Evolutionary conservation across 2,329 filamentous ascomycete species (phyloP), one percentile per base, ranked within the genome.

Genomic region (Clathrospora elynae): DNA sequence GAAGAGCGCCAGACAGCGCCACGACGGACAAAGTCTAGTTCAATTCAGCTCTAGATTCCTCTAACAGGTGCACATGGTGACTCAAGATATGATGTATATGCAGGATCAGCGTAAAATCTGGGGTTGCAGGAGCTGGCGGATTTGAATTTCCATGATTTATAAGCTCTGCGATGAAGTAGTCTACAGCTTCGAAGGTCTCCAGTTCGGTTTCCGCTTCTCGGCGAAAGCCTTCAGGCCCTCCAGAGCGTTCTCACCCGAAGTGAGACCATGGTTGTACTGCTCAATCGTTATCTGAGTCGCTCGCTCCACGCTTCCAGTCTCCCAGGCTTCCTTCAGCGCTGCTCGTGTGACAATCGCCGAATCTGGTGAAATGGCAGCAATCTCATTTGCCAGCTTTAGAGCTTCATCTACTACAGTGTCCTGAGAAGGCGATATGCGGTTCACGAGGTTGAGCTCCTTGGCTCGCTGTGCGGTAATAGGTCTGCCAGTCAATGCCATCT

Each of bases 151-250:
- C n/a, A n/a, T n/a, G n/a, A n/a, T n/a, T n/a, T n/a, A n/a, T n/a
- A n/a, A n/a, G n/a, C n/a, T n/a, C n/a, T n/a, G n/a, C n/a, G n/a
- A n/a, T n/a, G n/a, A n/a, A n/a, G n/a, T n/a, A n/a, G n/a, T n/a
- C n/a, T n/a, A n/a, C 44, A 81, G 47, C 58, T 78, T 78, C 1
- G 73, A 75, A 18, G 74, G 71, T 33, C 72, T 72, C 76, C 77
- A 80, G 17, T 71, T 56, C 12, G 78, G 77, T 51, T 71, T 66
- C 54, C 73, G 66, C 67, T 79, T 79, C 58, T 75, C 70, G 23
- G 72, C 71, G 70, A 81, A 82, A 4, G 79, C 78, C 45, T 62
- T 67, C 37, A 80, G 51, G 1, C 78, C 77, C 48, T 78, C 75
- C 11, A 69, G 61, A n/a, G 77, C 64, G 64, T 80, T 80, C 44